These are phyloP conservation scores for Neurospora sp. DNA, from an alignment of 495 filamentous ascomycete genomes.

Conservation along the genomic window DNA sequence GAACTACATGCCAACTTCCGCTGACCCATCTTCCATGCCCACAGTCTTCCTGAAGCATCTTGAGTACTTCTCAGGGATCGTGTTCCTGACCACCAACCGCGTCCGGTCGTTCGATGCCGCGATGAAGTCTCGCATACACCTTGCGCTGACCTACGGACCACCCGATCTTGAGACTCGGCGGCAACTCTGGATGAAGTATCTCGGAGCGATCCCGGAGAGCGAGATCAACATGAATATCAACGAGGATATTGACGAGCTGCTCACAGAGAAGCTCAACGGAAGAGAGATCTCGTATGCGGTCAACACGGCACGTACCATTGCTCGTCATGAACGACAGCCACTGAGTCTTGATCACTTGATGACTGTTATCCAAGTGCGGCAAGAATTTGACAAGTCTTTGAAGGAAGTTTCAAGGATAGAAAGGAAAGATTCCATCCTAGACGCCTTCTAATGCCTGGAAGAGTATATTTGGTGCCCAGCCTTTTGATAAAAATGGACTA, in stretches of 20 bases:
- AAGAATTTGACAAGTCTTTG: background rate
- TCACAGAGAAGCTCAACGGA: slow-evolving; percentile 18
- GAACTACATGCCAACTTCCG: background rate
- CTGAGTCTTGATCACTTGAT: background rate
- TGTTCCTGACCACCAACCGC: slow-evolving; percentile 44
- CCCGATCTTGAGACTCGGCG: slow-evolving; percentile 17
- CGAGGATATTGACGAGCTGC: background rate
- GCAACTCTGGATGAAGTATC: slow-evolving; percentile 21
- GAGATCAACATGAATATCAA: background rate
- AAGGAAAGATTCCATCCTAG: slow-evolving; percentile 1
- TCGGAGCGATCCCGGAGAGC: background rate
- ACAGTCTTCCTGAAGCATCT: slow-evolving; percentile 32
- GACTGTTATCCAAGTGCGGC: background rate
- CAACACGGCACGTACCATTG: slow-evolving; percentile 29
- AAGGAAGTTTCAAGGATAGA: background rate
- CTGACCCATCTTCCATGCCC: background rate
- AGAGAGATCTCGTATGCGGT: slow-evolving; percentile 26
- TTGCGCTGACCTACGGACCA: slow-evolving; percentile 26
- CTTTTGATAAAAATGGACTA: background rate
- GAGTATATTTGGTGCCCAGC: background rate
- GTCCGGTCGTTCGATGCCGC: slow-evolving; percentile 42
- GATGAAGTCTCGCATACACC: slow-evolving; percentile 42
- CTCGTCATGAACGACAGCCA: slow-evolving; percentile 2
- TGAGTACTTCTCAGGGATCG: slow-evolving; percentile 37
- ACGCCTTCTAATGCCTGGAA: background rate